Evolutionary conservation across 1,284 basidiomycete genomes (phyloP), one percentile per base, ranked within the genome.

Genomic region (Ganoderma sp.): DNA sequence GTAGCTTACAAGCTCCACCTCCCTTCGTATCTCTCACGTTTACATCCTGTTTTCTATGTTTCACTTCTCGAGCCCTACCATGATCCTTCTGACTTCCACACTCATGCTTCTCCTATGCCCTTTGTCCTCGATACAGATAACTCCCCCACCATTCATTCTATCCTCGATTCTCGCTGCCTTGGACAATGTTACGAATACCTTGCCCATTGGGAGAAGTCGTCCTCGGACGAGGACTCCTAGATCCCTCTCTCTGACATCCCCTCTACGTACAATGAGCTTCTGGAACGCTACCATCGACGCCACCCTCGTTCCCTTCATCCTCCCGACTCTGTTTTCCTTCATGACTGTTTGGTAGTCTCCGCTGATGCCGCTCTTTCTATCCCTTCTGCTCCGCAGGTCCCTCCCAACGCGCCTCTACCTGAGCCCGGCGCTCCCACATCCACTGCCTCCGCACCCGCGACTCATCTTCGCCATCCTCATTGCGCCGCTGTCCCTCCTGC

Each of bases 11-110:
- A 68, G 57, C 76, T 84, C 14, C 71, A 77, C 41, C 77, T 82
- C 19, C 78, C 80, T 43, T 50, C 74, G 5, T 77, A 78, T 61
- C 73, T 81, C 12, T 78, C 78, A 19, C 68, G 66, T 19, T 73
- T 81, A 9, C 78, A 81, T 66, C 79, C 80, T 7, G 80, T 85
- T 8, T 85, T 86, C 74, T 78, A 85, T 68, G 76, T 81, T 28
- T 81, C 79, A 0, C 78, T 81, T 19, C 79, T 85, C 2, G 75
- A 82, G 73, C 82, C 80, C 25, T 74, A 79, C 71, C 12, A 73
- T 65, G 67, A 74, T 43, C 66, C 78, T 64, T 75, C 75, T 62
- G 63, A 75, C 64, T 72, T 74, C 56, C 72, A 73, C 56, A 12
- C 74, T n/a, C 73, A 75, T 57, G 57, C 76, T 19, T 25, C 68